These are phyloP conservation scores for Fomitopsis palustris DNA, from an alignment of 1,284 basidiomycete genomes.

Conservation along the genomic window DNA sequence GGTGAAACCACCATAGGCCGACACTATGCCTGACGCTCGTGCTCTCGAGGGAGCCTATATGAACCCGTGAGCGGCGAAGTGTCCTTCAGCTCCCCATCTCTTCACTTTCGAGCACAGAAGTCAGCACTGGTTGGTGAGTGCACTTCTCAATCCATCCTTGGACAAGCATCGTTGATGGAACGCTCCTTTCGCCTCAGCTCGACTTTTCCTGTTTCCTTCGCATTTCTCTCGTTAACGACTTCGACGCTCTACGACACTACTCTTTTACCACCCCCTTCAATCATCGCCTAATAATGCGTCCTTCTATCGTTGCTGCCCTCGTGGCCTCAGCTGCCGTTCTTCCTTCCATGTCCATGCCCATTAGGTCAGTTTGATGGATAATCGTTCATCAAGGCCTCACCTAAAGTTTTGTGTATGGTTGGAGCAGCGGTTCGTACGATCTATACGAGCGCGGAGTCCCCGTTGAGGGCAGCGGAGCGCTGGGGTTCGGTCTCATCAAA, in stretches of 20 bases:
- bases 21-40: neutral
- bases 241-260: slow-evolving; percentile 1
- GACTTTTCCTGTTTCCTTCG: neutral
- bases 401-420: neutral
- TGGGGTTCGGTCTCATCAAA: neutral
- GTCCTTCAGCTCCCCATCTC: neutral
- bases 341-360: neutral
- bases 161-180: neutral
- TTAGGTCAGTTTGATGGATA: neutral
- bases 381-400: neutral
- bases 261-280: neutral
- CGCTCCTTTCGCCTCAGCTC: neutral
- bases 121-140: slow-evolving; percentile 1
- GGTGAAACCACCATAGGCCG: neutral
- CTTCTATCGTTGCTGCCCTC: neutral
- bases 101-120: neutral
- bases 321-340: neutral
- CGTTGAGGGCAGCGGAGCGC: neutral
- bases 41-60: neutral
- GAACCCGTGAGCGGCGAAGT: neutral
- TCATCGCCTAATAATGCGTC: neutral
- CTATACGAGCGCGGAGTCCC: neutral
- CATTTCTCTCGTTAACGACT: neutral
- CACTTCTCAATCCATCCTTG: no score
- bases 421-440: neutral